Evolutionary conservation across 345 rosid species (phyloP).

Genomic region (Salix arbutifolia): DNA sequence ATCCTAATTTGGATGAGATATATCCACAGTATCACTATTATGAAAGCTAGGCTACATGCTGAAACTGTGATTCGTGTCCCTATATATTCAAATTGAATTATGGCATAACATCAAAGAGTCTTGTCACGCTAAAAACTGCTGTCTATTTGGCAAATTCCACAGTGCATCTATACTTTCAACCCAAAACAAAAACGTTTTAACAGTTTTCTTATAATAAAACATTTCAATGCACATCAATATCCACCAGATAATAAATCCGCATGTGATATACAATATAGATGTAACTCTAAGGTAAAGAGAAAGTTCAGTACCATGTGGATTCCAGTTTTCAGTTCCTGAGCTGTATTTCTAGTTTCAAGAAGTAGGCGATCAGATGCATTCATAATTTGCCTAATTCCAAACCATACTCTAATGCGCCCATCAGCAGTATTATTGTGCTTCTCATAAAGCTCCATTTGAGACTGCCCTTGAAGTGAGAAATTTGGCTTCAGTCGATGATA

Average conservation of each 20-base stretch:
- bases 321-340: constrained; percentile 60
- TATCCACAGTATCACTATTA: no score
- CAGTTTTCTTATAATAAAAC: background rate
- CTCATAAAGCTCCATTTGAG: constrained; percentile 55
- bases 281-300: background rate
- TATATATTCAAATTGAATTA: background rate
- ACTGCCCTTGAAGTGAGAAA: constrained; percentile 38
- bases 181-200: background rate
- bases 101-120: background rate
- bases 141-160: background rate
- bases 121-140: background rate
- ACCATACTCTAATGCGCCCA: constrained; percentile 61
- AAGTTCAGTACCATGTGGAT: constrained; percentile 56
- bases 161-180: background rate
- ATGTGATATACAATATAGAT: background rate
- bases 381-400: constrained; percentile 67
- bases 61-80: no score
- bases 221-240: background rate
- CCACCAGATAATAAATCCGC: background rate
- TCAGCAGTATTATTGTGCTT: constrained; percentile 62
- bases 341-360: constrained; percentile 48
- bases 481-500: constrained; percentile 2
- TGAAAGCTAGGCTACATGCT: no score
- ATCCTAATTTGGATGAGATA: no score
- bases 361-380: constrained; percentile 58